Evolutionary conservation across 345 rosid genomes (phyloP), one percentile per base, ranked within the genome.

Genomic region (Ceriops zippeliana): DNA sequence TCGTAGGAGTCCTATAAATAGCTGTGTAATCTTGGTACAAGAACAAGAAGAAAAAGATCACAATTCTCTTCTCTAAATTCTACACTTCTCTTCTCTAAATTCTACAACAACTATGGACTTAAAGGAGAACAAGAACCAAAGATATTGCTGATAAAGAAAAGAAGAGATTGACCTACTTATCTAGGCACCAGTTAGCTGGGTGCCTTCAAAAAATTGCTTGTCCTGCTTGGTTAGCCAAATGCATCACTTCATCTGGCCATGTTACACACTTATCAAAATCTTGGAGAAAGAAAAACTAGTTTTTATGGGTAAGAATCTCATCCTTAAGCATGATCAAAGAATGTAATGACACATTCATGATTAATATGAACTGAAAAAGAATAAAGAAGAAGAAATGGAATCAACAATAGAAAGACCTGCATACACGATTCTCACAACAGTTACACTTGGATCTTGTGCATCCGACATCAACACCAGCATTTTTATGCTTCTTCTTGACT

Each of bases 141-240:
- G 47, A 32, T 24, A 64, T 58, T 73, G 58, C 59, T 70, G 56
- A 76, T 62, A 57, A 76, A 85, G 79, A 81, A 70, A 73, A 78
- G 84, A 83, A 81, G 88, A 86, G 80, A 80, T 80, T 65, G 86
- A 91, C 98, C 98, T 91, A 80, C 65, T 47, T 80, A 74, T 87
- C 83, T 70, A 78, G 82, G 52, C 80, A 82, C 96, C 97, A 89
- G 61, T 93, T 58, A 76, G 85, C 58, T 67, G 84, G 84, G 82
- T 93, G 99, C 82, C 96, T 86, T 97, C 99, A 91, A 76, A 97
- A 93, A 76, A 93, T 65, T 56, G 85, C 96, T 77, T 60, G 78
- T 63, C 95, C 88, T 8, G 83, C 87, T 73, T 77, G 90, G 70
- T 76, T 77, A 75, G 75, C 73, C 67, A 93, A 51, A 82, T 73